A percentile compares a stretch with the other conserved stretches of the same genome.
phyloP scores from a whole-genome alignment of 2,329 filamentous ascomycete species.

The Chaetothyriales sp. region DNA sequence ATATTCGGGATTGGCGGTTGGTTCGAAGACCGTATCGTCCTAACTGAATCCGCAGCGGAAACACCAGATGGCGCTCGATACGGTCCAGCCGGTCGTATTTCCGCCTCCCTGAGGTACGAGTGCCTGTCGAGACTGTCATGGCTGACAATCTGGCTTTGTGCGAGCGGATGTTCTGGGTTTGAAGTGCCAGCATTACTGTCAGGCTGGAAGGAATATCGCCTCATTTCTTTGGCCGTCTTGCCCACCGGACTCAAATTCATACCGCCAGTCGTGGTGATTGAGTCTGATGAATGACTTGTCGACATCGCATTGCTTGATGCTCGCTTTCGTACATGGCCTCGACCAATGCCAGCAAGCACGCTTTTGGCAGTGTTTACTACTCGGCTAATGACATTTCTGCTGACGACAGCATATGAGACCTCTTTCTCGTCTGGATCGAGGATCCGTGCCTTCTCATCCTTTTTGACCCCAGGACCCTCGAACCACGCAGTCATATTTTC shows the following conservation, averaged over 20 bases:
- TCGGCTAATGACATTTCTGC: conserved; percentile 37
- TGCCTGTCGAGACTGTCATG: conserved; percentile 35
- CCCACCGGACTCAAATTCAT: conserved; percentile 41
- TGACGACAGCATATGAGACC: conserved; percentile 77
- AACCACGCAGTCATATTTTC: conserved; percentile 65
- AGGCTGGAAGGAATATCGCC: conserved; percentile 42
- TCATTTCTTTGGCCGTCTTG: conserved; percentile 30
- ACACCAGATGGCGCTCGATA: conserved; percentile 28
- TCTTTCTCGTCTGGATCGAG: conserved; percentile 74
- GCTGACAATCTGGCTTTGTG: conserved; percentile 58
- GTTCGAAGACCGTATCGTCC: conserved; percentile 27
- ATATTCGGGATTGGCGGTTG: conserved; percentile 3
- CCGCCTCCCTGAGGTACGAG: conserved; percentile 25
- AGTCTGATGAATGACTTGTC: conserved; percentile 39
- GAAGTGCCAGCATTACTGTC: conserved; percentile 40
- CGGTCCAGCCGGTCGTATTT: conserved; percentile 24
- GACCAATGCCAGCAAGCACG: conserved; percentile 24
- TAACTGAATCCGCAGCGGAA: conserved; percentile 33
- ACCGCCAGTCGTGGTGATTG: conserved; percentile 39
- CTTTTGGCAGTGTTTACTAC: conserved; percentile 51
- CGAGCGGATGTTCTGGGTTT: conserved; percentile 55
- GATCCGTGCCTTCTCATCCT: conserved; percentile 65
- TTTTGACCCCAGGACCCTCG: conserved; percentile 79
- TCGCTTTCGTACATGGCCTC: conserved; percentile 28
- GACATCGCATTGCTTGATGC: conserved; percentile 39